phyloP scores from a whole-genome alignment of 495 filamentous ascomycete genomes.

The Podospora comata region DNA sequence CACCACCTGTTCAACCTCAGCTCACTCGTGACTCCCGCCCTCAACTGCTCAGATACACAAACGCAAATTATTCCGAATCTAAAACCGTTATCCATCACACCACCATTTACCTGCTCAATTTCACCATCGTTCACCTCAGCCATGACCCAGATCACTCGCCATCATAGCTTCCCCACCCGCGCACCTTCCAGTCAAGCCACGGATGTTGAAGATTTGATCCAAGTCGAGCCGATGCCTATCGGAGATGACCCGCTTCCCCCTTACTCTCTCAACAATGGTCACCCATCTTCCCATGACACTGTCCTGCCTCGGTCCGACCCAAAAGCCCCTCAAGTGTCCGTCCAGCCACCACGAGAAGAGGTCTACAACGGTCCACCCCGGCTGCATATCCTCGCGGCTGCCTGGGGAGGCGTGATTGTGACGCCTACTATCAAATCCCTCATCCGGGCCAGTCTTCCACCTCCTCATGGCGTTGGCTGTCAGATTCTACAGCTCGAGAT shows the following conservation, averaged over 20 bases:
- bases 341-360: slow-evolving; percentile 10
- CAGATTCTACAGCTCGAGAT: slow-evolving; percentile 24
- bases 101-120: not conserved
- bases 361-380: not conserved
- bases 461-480: slow-evolving; percentile 3
- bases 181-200: not conserved
- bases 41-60: not conserved
- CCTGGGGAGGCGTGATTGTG: slow-evolving; percentile 31
- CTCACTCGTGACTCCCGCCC: not conserved
- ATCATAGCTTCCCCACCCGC: not conserved
- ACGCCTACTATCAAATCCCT: slow-evolving; percentile 22
- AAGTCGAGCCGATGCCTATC: not conserved
- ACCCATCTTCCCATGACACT: not conserved
- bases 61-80: not conserved
- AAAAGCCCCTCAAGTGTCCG: not conserved
- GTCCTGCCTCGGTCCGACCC: not conserved
- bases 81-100: no score
- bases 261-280: not conserved
- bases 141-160: not conserved
- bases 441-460: not conserved
- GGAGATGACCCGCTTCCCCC: not conserved
- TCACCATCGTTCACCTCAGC: not conserved
- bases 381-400: slow-evolving; percentile 26
- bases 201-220: not conserved
- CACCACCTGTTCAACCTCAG: not conserved